Base-by-base conservation (phyloP, 2,329 filamentous ascomycete genomes). In the Scopulariopsis brevicaulis region DNA sequence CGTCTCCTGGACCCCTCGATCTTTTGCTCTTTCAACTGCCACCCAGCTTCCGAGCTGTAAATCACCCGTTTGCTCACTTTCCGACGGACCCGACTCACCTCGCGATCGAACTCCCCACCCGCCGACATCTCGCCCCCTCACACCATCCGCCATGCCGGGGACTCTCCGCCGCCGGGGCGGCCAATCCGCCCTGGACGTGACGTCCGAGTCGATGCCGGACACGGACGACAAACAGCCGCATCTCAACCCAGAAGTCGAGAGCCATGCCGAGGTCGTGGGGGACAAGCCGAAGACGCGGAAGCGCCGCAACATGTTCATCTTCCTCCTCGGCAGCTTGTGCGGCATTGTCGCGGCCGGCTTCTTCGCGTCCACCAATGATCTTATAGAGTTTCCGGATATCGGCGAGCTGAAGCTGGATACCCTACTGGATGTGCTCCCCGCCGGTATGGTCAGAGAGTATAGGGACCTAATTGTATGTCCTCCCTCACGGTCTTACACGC, bases 301-400 rank as follows among this genome's bases (percentile, higher is more conserved):
- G 73, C 83, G 89, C 64, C 84, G 86, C 61, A 89, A 84, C 70
- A 85, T 86, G 2, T 83, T 95, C 66, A 88, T 96, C 32, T 97
- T 99, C 71, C 75, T 86, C 11, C 77, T 99, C 22, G 94, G 94
- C 35, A 90, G 91, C 48, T 67, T 99, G n/a, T 93, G 94, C 65
- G 94, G 94, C 14, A 81, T 99, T 58, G 74, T 96, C n/a, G 79
- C 86, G 2, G 94, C 94, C 1, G 86, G 91, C 34, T 91, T 96
- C 71, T 94, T 99, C 65, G 93, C 92, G 34, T 87, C 87, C 63
- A 89, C 81, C 69, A 94, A 92, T 72, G 91, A 96, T 67, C 80
- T 97, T 62, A 92, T 96, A 62, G 90, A 90, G 61, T 78, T 96
- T 62, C 82, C 82, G 15, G 83, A 85, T 65, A 69, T 86, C 54